Conservation (phyloP, 192 early-diverging fungal genomes). For the Radiomyces spectabilis region DNA sequence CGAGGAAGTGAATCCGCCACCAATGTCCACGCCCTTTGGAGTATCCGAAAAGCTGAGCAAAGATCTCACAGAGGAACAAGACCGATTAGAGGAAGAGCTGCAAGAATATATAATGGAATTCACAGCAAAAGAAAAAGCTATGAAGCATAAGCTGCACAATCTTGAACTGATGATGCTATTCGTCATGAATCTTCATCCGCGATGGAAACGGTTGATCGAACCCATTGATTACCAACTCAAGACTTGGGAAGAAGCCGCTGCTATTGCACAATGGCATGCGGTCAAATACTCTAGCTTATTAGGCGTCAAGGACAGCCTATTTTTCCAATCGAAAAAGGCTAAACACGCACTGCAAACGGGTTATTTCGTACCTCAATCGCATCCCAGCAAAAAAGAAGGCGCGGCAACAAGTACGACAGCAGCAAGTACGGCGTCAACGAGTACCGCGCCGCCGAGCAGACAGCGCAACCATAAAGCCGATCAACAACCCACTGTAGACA, state of each 20-base stretch:
- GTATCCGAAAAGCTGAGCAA: neutral
- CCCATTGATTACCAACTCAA: neutral
- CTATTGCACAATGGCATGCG: constrained; percentile 2
- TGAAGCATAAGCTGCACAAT: neutral
- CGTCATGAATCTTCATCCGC: constrained; percentile 12
- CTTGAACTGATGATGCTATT: constrained; percentile 10
- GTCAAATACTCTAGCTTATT: neutral
- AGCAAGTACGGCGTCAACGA: no score
- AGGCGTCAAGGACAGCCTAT: no score
- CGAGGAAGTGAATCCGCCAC: no score
- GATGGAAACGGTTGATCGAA: constrained; percentile 14
- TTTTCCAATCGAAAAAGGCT: no score
- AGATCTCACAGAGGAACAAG: neutral
- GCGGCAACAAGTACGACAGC: no score
- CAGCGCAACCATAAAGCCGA: no score
- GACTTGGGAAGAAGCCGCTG: neutral
- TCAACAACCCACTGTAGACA: no score
- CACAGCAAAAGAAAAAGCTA: neutral
- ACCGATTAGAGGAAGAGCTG: neutral
- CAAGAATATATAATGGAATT: constrained; percentile 10
- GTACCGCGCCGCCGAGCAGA: no score
- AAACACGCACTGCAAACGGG: no score
- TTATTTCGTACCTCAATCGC: no score
- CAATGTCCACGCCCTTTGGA: no score
- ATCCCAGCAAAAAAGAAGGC: no score